Percentiles rank a stretch among this genome's conserved stretches.
phyloP scores from a whole-genome alignment of 306 rosid genomes.

The Ochetophila trinervis region DNA sequence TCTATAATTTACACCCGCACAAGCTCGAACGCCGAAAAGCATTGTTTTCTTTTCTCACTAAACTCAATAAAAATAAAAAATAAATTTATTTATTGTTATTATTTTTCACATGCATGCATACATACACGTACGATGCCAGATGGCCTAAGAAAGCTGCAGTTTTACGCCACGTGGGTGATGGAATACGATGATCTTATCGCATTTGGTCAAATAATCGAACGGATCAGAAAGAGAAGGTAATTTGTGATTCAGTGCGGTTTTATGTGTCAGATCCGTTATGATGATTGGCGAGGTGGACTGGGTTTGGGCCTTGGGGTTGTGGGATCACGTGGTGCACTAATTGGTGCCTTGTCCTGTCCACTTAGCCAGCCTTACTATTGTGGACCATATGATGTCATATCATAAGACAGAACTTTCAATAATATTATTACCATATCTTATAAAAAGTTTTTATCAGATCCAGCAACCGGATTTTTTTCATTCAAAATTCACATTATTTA shows the following conservation, averaged over 20 bases:
- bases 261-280: constrained; percentile 9
- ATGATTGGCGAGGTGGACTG: not conserved
- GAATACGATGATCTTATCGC: not conserved
- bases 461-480: too few species aligned
- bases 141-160: not conserved
- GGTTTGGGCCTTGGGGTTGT: not conserved
- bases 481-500: too few species aligned
- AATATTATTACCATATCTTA: too few species aligned
- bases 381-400: constrained; percentile 16
- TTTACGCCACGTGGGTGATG: constrained; percentile 6
- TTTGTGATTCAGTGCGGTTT: constrained; percentile 9
- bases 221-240: not conserved
- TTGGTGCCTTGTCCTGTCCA: constrained; percentile 5
- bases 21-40: too few species aligned
- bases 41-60: too few species aligned
- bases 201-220: not conserved
- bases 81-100: too few species aligned
- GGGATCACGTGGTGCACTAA: constrained; percentile 23
- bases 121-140: not conserved
- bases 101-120: not conserved
- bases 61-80: too few species aligned
- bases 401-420: too few species aligned
- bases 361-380: constrained; percentile 5
- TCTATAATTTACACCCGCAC: too few species aligned
- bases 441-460: too few species aligned